Evolutionary conservation across 495 filamentous ascomycete species (phyloP).

Genomic region (Penicillium antarcticum): DNA sequence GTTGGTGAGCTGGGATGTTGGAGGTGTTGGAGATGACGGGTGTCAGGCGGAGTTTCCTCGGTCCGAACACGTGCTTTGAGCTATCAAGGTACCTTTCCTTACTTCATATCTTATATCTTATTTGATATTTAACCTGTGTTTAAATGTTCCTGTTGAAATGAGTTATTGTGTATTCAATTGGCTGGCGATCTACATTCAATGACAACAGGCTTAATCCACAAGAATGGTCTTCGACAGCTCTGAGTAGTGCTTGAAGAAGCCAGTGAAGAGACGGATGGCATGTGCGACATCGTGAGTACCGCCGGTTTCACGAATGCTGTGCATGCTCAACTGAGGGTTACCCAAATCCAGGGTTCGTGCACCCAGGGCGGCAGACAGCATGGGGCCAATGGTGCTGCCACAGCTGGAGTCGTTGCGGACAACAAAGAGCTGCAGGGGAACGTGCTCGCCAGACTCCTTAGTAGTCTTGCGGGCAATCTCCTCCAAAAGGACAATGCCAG

Average conservation of each 20-base stretch:
- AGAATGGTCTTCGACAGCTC: conserved; percentile 77
- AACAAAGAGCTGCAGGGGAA: conserved; percentile 93
- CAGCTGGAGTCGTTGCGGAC: conserved; percentile 93
- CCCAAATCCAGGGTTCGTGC: conserved; percentile 87
- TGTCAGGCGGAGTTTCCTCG: conserved; percentile 23
- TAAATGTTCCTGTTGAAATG: not conserved
- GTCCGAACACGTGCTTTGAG: conserved; percentile 19
- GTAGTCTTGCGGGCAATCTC: conserved; percentile 71
- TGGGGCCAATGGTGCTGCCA: conserved; percentile 94
- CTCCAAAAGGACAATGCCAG: conserved; percentile 88
- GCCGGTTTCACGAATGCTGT: conserved; percentile 90
- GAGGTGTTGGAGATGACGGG: conserved; percentile 11
- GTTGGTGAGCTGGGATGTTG: conserved; percentile 6
- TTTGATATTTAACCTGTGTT: not conserved
- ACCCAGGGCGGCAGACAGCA: conserved; percentile 82
- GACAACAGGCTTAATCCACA: conserved; percentile 53
- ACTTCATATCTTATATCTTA: not conserved
- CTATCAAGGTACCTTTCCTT: not conserved
- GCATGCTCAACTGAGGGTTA: conserved; percentile 96
- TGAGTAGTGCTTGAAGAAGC: conserved; percentile 81
- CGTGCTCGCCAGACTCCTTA: conserved; percentile 46
- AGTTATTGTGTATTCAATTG: not conserved
- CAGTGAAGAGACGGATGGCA: conserved; percentile 79
- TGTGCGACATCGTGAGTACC: conserved; percentile 86
- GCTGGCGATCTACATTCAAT: not conserved